Conservation (phyloP, 2,329 filamentous ascomycete species). For the Neofusicoccum parvum region DNA sequence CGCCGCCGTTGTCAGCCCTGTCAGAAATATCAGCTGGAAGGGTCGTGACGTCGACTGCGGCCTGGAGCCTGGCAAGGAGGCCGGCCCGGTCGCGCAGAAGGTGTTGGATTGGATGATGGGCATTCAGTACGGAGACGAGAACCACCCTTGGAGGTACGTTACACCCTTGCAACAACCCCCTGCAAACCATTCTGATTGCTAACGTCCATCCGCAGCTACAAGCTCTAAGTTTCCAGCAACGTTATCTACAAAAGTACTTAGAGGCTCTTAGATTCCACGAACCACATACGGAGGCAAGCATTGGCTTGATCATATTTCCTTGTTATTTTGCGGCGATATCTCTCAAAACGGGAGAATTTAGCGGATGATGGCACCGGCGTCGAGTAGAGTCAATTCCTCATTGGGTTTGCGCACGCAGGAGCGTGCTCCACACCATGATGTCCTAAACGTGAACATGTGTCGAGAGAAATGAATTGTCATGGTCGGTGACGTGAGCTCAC, state of each 20-base stretch:
- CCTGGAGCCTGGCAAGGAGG: constrained; percentile 77
- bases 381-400: constrained; percentile 9
- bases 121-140: constrained; percentile 92
- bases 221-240: not conserved
- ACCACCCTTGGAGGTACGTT: constrained; percentile 84
- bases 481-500: no score
- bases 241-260: constrained; percentile 1
- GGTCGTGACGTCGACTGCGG: constrained; percentile 81
- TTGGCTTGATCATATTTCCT: not conserved
- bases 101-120: constrained; percentile 98
- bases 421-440: constrained; percentile 9
- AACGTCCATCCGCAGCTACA: constrained; percentile 4
- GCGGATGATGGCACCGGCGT: constrained; percentile 10
- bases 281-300: constrained; percentile 1
- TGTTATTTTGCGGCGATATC: not conserved
- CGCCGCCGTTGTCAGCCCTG: constrained; percentile 88
- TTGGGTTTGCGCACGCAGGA: constrained; percentile 3
- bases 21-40: constrained; percentile 87
- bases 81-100: constrained; percentile 77
- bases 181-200: not conserved
- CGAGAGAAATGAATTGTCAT: not conserved
- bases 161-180: not conserved
- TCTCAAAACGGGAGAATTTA: not conserved
- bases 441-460: not conserved
- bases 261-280: constrained; percentile 9